Conservation (phyloP, 2,329 filamentous ascomycete genomes). For the Fusarium cicatricum region DNA sequence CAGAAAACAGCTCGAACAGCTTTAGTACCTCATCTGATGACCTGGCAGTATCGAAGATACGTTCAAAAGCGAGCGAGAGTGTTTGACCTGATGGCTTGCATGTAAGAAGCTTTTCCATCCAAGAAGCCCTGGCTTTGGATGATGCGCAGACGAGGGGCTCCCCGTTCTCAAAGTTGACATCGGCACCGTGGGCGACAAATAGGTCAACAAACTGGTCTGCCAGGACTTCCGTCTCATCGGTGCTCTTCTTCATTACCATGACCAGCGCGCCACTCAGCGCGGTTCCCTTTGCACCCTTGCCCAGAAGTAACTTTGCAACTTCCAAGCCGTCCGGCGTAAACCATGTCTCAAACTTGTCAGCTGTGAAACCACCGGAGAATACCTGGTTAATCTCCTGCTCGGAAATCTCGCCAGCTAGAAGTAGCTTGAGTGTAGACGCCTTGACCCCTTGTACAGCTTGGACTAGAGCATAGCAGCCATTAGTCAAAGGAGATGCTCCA, state of each 20-base stretch:
- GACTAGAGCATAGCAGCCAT: conserved; percentile 61
- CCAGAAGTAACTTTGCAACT: conserved; percentile 57
- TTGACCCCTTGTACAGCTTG: conserved; percentile 55
- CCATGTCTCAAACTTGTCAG: conserved; percentile 54
- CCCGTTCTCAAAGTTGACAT: conserved; percentile 62
- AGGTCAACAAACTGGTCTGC: conserved; percentile 56
- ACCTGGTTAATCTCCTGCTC: conserved; percentile 54
- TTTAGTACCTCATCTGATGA: conserved; percentile 60
- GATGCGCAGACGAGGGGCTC: conserved; percentile 63
- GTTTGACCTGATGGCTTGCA: conserved; percentile 59
- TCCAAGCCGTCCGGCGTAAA: conserved; percentile 56
- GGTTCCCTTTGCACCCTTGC: conserved; percentile 57
- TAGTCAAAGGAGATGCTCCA: conserved; percentile 61
- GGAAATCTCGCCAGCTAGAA: conserved; percentile 54
- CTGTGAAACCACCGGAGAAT: conserved; percentile 56
- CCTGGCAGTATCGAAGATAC: conserved; percentile 61
- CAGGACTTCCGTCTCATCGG: conserved; percentile 49
- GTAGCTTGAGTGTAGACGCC: conserved; percentile 50
- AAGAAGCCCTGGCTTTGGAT: conserved; percentile 56
- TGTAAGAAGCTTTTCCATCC: conserved; percentile 60
- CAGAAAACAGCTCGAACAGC: conserved; percentile 60
- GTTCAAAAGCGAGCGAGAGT: conserved; percentile 62
- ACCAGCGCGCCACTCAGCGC: conserved; percentile 56
- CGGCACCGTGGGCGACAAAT: conserved; percentile 50
- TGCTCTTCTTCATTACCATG: conserved; percentile 55